Percentiles rank a stretch among this genome's conserved stretches.
Conservation (phyloP, 2,329 filamentous ascomycete species). For the Aspergillus persii region DNA sequence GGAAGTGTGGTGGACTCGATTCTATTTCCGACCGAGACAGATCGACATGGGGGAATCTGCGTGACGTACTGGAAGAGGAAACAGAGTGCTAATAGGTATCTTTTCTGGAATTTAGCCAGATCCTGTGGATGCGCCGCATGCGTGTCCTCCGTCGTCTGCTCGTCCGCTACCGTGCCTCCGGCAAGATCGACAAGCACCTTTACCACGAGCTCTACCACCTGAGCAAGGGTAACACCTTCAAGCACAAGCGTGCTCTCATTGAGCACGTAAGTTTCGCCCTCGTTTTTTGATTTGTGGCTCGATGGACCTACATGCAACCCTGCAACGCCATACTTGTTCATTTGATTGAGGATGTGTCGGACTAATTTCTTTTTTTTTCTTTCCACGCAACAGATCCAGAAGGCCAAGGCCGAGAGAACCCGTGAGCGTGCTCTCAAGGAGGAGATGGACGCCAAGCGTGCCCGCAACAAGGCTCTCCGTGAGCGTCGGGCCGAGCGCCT, state of each 20-base stretch:
- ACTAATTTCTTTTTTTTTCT: constrained; percentile 27
- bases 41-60: background rate
- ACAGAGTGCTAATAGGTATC: constrained; percentile 18
- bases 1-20: background rate
- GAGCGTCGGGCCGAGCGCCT: constrained; percentile 96
- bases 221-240: constrained; percentile 99
- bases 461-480: constrained; percentile 99
- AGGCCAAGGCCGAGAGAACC: constrained; percentile 98
- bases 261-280: constrained; percentile 79
- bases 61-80: background rate
- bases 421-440: constrained; percentile 96
- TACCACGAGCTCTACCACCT: constrained; percentile 99
- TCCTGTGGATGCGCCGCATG: constrained; percentile 99
- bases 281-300: background rate
- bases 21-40: background rate
- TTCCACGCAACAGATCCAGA: constrained; percentile 75
- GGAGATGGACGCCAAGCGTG: constrained; percentile 99
- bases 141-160: constrained; percentile 98
- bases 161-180: constrained; percentile 99
- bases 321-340: background rate
- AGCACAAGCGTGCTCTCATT: constrained; percentile 99
- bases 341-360: background rate
- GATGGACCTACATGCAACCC: background rate
- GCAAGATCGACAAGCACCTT: constrained; percentile 99
- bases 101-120: constrained; percentile 62